Base-by-base conservation (phyloP, 2,329 filamentous ascomycete species). In the Trichoderma brevicompactum region DNA sequence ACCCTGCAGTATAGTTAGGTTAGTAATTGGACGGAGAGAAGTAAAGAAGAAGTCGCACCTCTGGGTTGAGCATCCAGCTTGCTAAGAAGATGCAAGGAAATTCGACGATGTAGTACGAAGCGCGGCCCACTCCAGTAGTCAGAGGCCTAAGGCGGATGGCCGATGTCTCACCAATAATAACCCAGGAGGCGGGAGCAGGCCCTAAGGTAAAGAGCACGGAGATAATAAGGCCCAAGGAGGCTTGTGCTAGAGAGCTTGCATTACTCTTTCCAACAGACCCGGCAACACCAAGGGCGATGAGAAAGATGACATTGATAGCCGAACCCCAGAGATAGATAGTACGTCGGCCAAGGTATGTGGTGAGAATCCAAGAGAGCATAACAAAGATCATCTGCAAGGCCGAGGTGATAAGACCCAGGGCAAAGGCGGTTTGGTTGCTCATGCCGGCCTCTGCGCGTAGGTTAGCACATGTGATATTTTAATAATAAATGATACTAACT, bases 331-430 rank as follows among this genome's bases (percentile, higher is more conserved):
- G 53, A 28, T 55, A 55, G 8, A 55, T 55, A 13, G 53, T 55
- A 12, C 53, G 53, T 32, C 53, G 53, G 19, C 53, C 53, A 55
- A 55, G 12, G 12, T 55, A 55, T 7, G 53, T 55, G 6, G 53
- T 55, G 53, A 55, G 53, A 17, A 55, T 55, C 53, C 53, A 55
- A 55, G 53, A 55, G 19, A 55, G 53, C 53, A 55, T 55, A 32
- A 55, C 53, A 55, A 55, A 55, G 23, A 55, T 55, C 53, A 55
- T 55, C 38, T 55, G 53, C 12, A 55, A 43, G 13, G 53, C 53
- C 1, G 38, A 55, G 38, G 53, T 55, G 13, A 55, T 55, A 32
- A 55, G 53, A n/a, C 53, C 53, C 13, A 55, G 19, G 1, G 53
- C 53, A 43, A 55, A 55, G 19, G 53, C 53, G 10, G 53, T 55